Conservation (phyloP, 805 yeast species). For the Sugiyamaella mastotermitis region DNA sequence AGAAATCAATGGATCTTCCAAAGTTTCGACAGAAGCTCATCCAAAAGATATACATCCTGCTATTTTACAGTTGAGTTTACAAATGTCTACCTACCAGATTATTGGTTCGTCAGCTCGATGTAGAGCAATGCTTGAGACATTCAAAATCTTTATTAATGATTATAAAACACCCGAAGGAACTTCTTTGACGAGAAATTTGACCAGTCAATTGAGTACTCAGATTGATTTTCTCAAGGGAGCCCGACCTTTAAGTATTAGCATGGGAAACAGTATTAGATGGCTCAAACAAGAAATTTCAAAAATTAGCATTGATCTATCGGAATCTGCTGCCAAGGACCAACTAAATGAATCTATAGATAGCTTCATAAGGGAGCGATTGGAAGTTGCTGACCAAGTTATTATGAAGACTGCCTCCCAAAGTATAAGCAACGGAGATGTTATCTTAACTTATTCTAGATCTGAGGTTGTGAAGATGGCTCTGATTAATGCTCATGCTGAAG, state of each 20-base stretch:
- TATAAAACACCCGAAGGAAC: conserved; percentile 83
- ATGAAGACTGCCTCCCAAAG: conserved; percentile 74
- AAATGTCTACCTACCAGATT: conserved; percentile 74
- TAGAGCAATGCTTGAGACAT: conserved; percentile 75
- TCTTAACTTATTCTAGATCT: conserved; percentile 84
- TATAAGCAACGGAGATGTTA: conserved; percentile 67
- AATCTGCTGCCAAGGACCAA: conserved; percentile 56
- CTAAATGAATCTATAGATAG: conserved; percentile 66
- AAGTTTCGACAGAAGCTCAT: conserved; percentile 34
- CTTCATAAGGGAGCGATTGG: conserved; percentile 79
- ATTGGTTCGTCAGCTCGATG: conserved; percentile 90
- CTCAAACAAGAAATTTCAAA: conserved; percentile 86
- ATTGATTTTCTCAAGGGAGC: conserved; percentile 88
- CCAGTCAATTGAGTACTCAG: conserved; percentile 83
- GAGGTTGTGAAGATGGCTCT: conserved; percentile 74
- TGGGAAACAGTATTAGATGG: conserved; percentile 99
- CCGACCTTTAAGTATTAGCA: conserved; percentile 83
- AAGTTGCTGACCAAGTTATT: conserved; percentile 75
- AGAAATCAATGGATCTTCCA: conserved; percentile 15
- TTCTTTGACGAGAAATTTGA: conserved; percentile 79
- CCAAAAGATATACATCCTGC: conserved; percentile 85
- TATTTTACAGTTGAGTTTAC: conserved; percentile 68
- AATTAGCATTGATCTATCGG: conserved; percentile 67
- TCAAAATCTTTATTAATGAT: conserved; percentile 70
- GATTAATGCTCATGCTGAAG: conserved; percentile 54